Evolutionary conservation across 2,329 filamentous ascomycete genomes (phyloP).

Genomic region (Cordyceps javanica): DNA sequence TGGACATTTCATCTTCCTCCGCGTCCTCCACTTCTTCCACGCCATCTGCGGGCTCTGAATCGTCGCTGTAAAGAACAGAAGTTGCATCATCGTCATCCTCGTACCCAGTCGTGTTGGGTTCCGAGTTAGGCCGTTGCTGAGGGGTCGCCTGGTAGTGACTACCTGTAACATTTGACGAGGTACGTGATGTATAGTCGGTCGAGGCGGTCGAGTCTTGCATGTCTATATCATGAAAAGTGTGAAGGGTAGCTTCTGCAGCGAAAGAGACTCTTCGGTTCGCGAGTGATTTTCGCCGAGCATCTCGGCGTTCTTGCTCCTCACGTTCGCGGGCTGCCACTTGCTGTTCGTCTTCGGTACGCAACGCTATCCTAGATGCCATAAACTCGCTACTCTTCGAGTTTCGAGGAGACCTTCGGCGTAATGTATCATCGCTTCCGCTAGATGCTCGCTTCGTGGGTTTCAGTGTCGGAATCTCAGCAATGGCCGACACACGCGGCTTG

Average conservation of each 20-base stretch:
- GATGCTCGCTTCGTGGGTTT: conserved; percentile 32
- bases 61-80: conserved; percentile 72
- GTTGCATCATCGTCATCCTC: conserved; percentile 58
- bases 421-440: not conserved
- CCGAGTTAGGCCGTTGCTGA: conserved; percentile 2
- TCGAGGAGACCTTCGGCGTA: conserved; percentile 10
- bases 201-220: conserved; percentile 80
- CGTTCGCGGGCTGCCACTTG: conserved; percentile 62
- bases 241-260: conserved; percentile 91
- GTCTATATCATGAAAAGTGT: conserved; percentile 94
- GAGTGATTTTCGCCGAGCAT: conserved; percentile 85
- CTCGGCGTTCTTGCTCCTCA: conserved; percentile 69
- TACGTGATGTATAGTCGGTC: conserved; percentile 62
- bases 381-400: conserved; percentile 20
- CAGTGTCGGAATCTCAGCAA: conserved; percentile 60
- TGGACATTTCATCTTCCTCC: conserved; percentile 31
- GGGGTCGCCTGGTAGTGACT: not conserved
- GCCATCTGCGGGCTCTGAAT: conserved; percentile 51
- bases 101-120: conserved; percentile 40
- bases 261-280: conserved; percentile 94
- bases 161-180: conserved; percentile 55
- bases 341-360: conserved; percentile 65
- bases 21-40: conserved; percentile 51
- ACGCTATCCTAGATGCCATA: conserved; percentile 50
- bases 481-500: conserved; percentile 68